These are phyloP conservation scores for Strobilomyces dryophilus DNA, from an alignment of 768 basidiomycete genomes.

Conservation along the genomic window DNA sequence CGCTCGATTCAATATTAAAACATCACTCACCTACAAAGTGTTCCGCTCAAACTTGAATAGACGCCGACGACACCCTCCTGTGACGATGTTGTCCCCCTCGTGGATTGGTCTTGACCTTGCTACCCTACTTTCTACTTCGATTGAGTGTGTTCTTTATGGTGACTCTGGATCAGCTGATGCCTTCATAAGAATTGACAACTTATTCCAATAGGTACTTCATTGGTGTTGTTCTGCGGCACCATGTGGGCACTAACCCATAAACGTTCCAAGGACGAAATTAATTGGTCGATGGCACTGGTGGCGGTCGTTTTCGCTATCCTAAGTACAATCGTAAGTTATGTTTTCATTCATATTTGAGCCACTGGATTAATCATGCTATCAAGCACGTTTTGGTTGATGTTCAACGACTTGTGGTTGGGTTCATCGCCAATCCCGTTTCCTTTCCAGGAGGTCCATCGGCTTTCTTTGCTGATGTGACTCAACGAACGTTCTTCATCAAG, in stretches of 20 bases:
- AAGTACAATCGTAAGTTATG: constrained; percentile 19
- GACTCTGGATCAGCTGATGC: background rate
- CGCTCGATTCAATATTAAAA: no score
- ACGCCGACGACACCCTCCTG: background rate
- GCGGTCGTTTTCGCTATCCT: constrained; percentile 19
- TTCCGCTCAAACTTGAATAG: background rate
- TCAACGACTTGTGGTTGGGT: constrained; percentile 23
- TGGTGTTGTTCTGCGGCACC: constrained; percentile 20
- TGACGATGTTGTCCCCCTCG: constrained; percentile 1
- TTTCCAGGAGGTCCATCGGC: constrained; percentile 23
- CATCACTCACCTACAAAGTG: background rate
- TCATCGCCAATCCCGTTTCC: constrained; percentile 17
- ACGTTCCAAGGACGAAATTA: constrained; percentile 14
- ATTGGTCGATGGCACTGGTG: constrained; percentile 20
- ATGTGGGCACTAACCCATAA: constrained; percentile 21
- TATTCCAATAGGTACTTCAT: constrained; percentile 14
- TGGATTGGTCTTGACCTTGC: constrained; percentile 8
- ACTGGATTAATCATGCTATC: background rate
- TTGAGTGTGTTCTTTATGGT: constrained; percentile 24
- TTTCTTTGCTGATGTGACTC: constrained; percentile 27
- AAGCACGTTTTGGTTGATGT: constrained; percentile 25
- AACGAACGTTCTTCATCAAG: constrained; percentile 31
- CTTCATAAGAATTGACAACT: background rate
- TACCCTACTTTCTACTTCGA: constrained; percentile 14
- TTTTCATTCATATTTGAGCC: background rate